Conservation (phyloP, 2,329 filamentous ascomycete genomes). For the Fusarium agapanthi region DNA sequence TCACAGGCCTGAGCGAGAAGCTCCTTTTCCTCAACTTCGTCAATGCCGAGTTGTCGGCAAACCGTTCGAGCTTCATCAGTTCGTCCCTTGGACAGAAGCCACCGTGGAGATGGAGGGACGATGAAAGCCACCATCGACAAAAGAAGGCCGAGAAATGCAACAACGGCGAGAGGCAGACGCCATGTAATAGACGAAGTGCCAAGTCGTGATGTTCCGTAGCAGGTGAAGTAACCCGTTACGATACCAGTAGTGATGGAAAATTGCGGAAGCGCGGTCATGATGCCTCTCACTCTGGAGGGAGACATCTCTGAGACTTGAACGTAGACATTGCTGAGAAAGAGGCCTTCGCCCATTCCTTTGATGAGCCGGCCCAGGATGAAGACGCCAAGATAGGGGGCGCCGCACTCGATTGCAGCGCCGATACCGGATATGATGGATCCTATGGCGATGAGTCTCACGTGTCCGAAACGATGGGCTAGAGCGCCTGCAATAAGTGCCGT, state of each 20-base stretch:
- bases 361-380: conserved; percentile 65
- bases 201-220: conserved; percentile 63
- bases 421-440: conserved; percentile 63
- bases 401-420: conserved; percentile 56
- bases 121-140: conserved; percentile 48
- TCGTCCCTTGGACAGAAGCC: conserved; percentile 58
- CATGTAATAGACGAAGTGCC: conserved; percentile 58
- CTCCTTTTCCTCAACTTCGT: conserved; percentile 55
- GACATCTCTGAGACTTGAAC: conserved; percentile 69
- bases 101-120: conserved; percentile 63
- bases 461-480: conserved; percentile 62
- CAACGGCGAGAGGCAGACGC: conserved; percentile 60
- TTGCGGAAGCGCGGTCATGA: conserved; percentile 62
- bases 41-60: conserved; percentile 53
- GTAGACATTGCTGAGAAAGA: conserved; percentile 62
- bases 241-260: conserved; percentile 62
- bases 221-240: conserved; percentile 66
- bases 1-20: conserved; percentile 34
- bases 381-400: conserved; percentile 52
- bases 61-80: conserved; percentile 54
- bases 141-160: conserved; percentile 44
- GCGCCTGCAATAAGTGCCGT: conserved; percentile 67
- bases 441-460: conserved; percentile 60
- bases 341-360: conserved; percentile 65
- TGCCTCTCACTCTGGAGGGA: conserved; percentile 59